phyloP scores from a whole-genome alignment of 2,329 filamentous ascomycete genomes.

The Epichloe hybrida region DNA sequence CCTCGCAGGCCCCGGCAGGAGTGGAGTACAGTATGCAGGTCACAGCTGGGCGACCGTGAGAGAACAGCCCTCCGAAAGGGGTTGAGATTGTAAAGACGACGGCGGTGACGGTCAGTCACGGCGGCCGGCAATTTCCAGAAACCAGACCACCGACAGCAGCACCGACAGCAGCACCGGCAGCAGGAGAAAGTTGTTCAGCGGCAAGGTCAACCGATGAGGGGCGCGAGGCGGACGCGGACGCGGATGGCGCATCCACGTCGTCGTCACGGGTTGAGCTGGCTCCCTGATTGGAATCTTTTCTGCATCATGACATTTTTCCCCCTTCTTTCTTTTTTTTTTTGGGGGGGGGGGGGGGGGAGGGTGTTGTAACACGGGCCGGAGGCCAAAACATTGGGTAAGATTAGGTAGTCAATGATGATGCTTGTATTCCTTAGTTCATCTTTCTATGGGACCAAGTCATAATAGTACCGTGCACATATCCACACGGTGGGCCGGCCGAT shows the following conservation, averaged over 20 bases:
- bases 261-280: conserved; percentile 1
- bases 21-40: conserved; percentile 2
- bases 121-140: not conserved
- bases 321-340: no score
- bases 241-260: not conserved
- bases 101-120: conserved; percentile 2
- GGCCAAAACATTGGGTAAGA: no score
- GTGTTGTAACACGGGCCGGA: no score
- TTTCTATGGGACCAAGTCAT: no score
- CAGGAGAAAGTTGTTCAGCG: not conserved
- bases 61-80: not conserved
- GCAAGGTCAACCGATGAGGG: not conserved
- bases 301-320: no score
- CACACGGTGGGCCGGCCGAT: no score
- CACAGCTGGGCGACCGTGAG: not conserved
- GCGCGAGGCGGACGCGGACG: not conserved
- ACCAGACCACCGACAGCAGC: not conserved
- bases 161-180: no score
- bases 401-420: no score
- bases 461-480: no score
- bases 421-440: no score
- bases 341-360: no score
- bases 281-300: not conserved
- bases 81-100: conserved; percentile 2
- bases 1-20: not conserved